Evolutionary conservation across 1,284 basidiomycete species (phyloP).

Genomic region (Ustilago xerochloae): DNA sequence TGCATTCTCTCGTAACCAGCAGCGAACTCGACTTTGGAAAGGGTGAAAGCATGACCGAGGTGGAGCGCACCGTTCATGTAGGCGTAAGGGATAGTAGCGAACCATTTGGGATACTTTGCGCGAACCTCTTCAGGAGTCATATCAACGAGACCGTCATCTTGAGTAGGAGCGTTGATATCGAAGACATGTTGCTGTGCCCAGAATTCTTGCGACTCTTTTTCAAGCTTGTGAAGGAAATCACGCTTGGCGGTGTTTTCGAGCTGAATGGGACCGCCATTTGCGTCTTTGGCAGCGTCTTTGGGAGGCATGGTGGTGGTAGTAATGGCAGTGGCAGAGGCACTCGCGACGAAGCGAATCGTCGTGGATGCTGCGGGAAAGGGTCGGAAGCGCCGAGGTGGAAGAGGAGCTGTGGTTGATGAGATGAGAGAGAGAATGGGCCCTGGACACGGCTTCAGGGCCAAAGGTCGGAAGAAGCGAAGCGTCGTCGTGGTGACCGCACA

Average conservation of each 20-base stretch:
- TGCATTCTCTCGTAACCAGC: constrained; percentile 95
- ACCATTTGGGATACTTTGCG: constrained; percentile 89
- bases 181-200: constrained; percentile 78
- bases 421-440: constrained; percentile 9
- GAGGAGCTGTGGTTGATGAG: not conserved
- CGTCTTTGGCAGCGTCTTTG: constrained; percentile 34
- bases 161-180: constrained; percentile 81
- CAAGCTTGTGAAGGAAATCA: constrained; percentile 84
- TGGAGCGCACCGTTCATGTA: constrained; percentile 99
- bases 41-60: constrained; percentile 96
- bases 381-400: not conserved
- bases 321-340: not conserved
- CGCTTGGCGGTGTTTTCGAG: constrained; percentile 81
- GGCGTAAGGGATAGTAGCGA: constrained; percentile 84
- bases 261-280: constrained; percentile 64
- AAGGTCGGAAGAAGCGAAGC: constrained; percentile 38
- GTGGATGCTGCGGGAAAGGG: not conserved
- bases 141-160: constrained; percentile 50
- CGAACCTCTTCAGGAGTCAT: constrained; percentile 69
- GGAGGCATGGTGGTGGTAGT: constrained; percentile 44
- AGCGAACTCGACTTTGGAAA: constrained; percentile 97
- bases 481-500: constrained; percentile 32
- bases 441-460: constrained; percentile 47
- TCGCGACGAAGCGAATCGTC: too few species aligned
- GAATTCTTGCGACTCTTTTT: constrained; percentile 82